phyloP scores from a whole-genome alignment of 1,284 basidiomycete species.

The Takashimella koratensis region DNA sequence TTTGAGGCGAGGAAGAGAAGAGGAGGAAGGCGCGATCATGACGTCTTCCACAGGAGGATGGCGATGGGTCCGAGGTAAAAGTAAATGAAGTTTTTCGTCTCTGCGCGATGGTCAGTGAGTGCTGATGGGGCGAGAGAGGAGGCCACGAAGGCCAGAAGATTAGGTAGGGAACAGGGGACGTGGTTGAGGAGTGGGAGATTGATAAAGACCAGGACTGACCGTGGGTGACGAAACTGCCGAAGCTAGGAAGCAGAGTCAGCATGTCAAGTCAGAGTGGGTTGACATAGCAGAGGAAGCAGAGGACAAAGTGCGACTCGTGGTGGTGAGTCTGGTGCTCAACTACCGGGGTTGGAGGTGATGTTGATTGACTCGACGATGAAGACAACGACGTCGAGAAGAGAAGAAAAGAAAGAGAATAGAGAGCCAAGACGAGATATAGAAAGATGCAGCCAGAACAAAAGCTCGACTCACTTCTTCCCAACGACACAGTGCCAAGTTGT shows the following conservation, averaged over 20 bases:
- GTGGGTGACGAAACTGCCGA: conserved; percentile 95
- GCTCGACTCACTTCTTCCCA: conserved; percentile 72
- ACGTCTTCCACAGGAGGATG: conserved; percentile 93
- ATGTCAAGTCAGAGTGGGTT: too few species aligned
- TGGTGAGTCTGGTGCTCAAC: too few species aligned
- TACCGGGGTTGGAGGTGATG: too few species aligned
- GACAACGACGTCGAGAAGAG: not conserved
- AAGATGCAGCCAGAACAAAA: not conserved
- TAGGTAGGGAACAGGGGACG: conserved; percentile 13
- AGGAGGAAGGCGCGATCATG: too few species aligned
- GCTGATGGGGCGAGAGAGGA: not conserved
- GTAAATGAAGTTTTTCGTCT: conserved; percentile 96
- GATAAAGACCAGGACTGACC: too few species aligned
- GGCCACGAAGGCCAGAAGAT: conserved; percentile 5
- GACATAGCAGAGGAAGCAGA: too few species aligned
- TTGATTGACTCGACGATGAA: too few species aligned
- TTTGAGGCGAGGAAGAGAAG: too few species aligned
- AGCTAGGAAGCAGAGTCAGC: conserved; percentile 50
- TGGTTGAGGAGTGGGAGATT: conserved; percentile 10
- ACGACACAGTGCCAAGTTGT: conserved; percentile 91
- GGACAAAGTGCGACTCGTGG: too few species aligned
- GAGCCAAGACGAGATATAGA: not conserved
- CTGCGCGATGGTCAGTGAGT: conserved; percentile 51
- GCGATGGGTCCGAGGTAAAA: conserved; percentile 87
- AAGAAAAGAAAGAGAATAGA: not conserved